A percentile compares a stretch with the other conserved stretches of the same genome.
Evolutionary conservation across 768 basidiomycete species (phyloP).

Genomic region (Termitomyces sp.): DNA sequence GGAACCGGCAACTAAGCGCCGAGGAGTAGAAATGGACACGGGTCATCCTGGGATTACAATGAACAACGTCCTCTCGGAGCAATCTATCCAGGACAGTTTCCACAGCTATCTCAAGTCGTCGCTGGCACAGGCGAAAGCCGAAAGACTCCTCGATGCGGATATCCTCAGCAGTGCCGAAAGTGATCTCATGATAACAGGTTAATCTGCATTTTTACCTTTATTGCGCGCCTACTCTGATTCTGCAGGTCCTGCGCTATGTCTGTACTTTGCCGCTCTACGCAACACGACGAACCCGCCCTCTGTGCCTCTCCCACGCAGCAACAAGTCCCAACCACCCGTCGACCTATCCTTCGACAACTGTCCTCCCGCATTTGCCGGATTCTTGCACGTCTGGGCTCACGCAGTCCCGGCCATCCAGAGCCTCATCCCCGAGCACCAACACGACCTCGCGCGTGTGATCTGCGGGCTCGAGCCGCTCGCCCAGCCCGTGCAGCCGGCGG

Average conservation of each 20-base stretch:
- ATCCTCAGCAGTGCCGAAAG: slow-evolving; percentile 71
- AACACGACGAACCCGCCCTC: slow-evolving; percentile 73
- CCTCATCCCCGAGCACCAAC: slow-evolving; percentile 59
- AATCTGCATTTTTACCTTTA: slow-evolving; percentile 9
- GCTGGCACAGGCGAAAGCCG: slow-evolving; percentile 70
- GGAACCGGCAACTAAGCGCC: background rate
- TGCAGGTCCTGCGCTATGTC: slow-evolving; percentile 70
- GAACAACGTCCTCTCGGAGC: slow-evolving; percentile 41
- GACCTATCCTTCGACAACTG: slow-evolving; percentile 66
- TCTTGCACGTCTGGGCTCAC: slow-evolving; percentile 69
- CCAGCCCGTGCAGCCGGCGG: slow-evolving; percentile 29
- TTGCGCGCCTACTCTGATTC: background rate
- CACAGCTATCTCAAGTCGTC: slow-evolving; percentile 80
- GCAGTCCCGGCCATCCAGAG: slow-evolving; percentile 60
- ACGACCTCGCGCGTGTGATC: slow-evolving; percentile 79
- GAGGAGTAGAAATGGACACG: too few species aligned
- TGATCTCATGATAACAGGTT: slow-evolving; percentile 84
- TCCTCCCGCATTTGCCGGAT: slow-evolving; percentile 59
- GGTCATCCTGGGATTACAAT: background rate
- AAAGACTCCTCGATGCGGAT: slow-evolving; percentile 66
- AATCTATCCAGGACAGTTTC: slow-evolving; percentile 70
- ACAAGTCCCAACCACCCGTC: slow-evolving; percentile 21
- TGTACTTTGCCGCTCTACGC: slow-evolving; percentile 80
- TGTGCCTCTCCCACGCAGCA: slow-evolving; percentile 73
- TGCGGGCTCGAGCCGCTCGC: slow-evolving; percentile 53